Evolutionary conservation across 768 basidiomycete species (phyloP), one percentile per base, ranked within the genome.

Genomic region (Macrolepiota dolichaula): DNA sequence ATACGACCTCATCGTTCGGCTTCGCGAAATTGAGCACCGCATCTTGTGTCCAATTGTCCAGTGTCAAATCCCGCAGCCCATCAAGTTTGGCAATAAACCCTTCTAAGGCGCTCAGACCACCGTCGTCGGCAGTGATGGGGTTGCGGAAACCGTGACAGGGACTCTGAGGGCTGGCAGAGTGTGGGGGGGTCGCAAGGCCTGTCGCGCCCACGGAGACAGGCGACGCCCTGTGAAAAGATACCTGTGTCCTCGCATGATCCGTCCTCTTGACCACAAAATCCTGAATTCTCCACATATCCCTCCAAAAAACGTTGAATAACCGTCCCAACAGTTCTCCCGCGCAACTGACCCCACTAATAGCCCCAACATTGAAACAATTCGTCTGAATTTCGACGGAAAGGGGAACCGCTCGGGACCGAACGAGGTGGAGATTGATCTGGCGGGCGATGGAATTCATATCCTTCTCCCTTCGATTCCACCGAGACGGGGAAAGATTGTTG

Each of bases 301-400:
- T 24, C 25, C 19, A 52, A 15, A 61, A 47, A 19, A 49, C 46
- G 24, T 55, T 42, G 22, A 61, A 54, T 35, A 61, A 44, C n/a
- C 53, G n/a, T 29, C 44, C 13, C n/a, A 61, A 25, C 13, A 55
- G 19, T 11, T 61, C 59, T 11, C 59, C 59, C 2, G 24, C 44
- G 37, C 32, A n/a, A 27, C 59, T 49, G 29, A 22, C 15, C 5
- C 38, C 52, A 36, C 25, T 25, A 24, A 47, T 29, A n/a, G 37
- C 46, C 12, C 36, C 46, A 1, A 32, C 1, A 35, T 61, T 38
- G 29, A 61, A 37, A 44, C 59, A 61, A 29, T 55, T 61, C 32
- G 59, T 61, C 36, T 61, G 59, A n/a, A 61, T 49, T 12, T 61
- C 59, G 37, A 61, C 32, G 22, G 53, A 61, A 19, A 61, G 38